Conservation (phyloP, 2,329 filamentous ascomycete genomes). For the Fusarium praegraminearum region DNA sequence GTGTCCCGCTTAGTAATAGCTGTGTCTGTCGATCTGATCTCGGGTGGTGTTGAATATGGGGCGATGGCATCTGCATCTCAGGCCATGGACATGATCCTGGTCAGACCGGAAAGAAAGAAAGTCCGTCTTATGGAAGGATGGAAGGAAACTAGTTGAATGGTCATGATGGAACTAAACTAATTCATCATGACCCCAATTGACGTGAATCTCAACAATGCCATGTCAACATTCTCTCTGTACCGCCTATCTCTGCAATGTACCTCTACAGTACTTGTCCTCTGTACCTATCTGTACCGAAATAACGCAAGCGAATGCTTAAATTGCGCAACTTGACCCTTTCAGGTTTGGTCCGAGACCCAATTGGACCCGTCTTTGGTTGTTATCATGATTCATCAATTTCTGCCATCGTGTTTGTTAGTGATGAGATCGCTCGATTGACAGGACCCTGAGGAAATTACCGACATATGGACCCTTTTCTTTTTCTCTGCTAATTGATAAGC, state of each 20-base stretch:
- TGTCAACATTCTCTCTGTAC: neutral
- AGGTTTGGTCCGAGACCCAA: conserved; percentile 13
- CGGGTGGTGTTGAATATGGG: conserved; percentile 25
- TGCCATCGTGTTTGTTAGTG: conserved; percentile 26
- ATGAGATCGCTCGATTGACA: conserved; percentile 35
- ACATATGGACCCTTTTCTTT: conserved; percentile 12
- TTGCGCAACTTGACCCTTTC: conserved; percentile 35
- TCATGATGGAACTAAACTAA: conserved; percentile 4
- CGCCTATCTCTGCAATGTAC: no score
- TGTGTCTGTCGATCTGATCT: neutral
- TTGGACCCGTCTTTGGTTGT: conserved; percentile 9
- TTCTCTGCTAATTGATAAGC: neutral
- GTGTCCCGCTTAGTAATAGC: conserved; percentile 4
- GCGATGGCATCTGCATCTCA: conserved; percentile 24
- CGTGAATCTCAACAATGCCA: neutral
- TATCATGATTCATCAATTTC: conserved; percentile 41
- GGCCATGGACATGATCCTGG: neutral
- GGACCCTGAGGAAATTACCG: conserved; percentile 17
- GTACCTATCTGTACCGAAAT: conserved; percentile 2
- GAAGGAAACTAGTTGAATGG: neutral
- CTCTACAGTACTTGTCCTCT: no score
- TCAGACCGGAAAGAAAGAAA: conserved; percentile 14
- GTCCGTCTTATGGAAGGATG: conserved; percentile 22
- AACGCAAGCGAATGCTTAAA: conserved; percentile 38
- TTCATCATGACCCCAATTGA: neutral